Conservation (phyloP, 2,329 filamentous ascomycete species). For the Ophiostoma perfectum region DNA sequence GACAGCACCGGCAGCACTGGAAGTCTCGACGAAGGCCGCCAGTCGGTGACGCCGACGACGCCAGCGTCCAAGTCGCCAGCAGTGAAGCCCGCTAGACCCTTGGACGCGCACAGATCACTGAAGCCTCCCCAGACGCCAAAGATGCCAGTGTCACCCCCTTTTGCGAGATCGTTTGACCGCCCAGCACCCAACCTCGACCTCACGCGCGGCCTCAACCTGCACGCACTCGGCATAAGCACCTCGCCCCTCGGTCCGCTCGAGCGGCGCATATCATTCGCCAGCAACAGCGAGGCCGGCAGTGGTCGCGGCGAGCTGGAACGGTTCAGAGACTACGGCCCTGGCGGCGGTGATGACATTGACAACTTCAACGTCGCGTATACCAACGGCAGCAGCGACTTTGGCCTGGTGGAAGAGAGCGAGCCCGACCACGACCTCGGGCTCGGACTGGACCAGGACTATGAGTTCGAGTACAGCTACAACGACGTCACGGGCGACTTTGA, state of each 20-base stretch:
- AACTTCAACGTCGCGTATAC: neutral
- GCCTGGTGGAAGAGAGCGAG: slow-evolving; percentile 17
- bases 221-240: slow-evolving; percentile 30
- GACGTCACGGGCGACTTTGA: slow-evolving; percentile 28
- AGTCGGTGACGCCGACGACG: slow-evolving; percentile 3
- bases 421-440: slow-evolving; percentile 18
- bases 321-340: slow-evolving; percentile 4
- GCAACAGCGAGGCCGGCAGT: slow-evolving; percentile 16
- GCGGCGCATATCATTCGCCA: slow-evolving; percentile 30
- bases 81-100: neutral
- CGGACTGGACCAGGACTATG: neutral
- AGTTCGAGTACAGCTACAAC: slow-evolving; percentile 19
- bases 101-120: neutral
- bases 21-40: neutral
- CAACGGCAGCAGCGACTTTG: slow-evolving; percentile 12
- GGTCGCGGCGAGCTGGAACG: slow-evolving; percentile 4
- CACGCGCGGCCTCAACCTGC: slow-evolving; percentile 30
- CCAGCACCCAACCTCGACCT: slow-evolving; percentile 19
- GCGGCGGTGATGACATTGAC: slow-evolving; percentile 11
- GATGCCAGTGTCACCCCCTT: slow-evolving; percentile 26
- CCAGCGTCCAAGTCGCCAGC: slow-evolving; percentile 9
- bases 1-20: neutral
- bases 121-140: slow-evolving; percentile 22
- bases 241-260: slow-evolving; percentile 33
- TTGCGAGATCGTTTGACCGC: slow-evolving; percentile 14